Evolutionary conservation across 495 filamentous ascomycete species (phyloP).

Genomic region (Staphylotrichum longicolle): DNA sequence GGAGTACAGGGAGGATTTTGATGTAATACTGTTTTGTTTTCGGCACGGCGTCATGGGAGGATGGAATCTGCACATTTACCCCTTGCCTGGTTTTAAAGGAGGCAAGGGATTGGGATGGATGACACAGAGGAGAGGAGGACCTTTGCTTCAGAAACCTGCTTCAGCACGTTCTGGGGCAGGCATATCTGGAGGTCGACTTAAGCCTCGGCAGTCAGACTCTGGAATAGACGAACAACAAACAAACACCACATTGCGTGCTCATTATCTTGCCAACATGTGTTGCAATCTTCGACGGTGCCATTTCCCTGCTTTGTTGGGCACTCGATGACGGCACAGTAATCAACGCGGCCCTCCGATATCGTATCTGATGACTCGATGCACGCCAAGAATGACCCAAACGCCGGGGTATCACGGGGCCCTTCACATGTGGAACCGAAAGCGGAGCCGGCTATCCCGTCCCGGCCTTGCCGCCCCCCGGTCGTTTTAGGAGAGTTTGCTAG

Average conservation of each 20-base stretch:
- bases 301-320: no score
- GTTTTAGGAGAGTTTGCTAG: no score
- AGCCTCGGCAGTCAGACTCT: neutral
- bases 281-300: no score
- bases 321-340: neutral
- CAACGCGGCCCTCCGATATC: conserved; percentile 21
- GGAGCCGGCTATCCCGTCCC: neutral
- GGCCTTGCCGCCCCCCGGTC: no score
- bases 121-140: neutral
- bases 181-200: neutral
- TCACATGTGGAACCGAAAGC: neutral
- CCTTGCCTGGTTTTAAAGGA: neutral
- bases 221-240: conserved; percentile 5
- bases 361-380: conserved; percentile 19
- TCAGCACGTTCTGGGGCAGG: neutral
- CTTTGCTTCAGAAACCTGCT: neutral
- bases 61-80: neutral
- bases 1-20: neutral
- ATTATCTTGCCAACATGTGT: no score
- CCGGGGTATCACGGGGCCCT: neutral
- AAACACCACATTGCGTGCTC: no score
- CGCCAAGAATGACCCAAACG: conserved; percentile 9
- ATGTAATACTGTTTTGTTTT: conserved; percentile 1
- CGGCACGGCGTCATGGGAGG: conserved; percentile 7
- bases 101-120: neutral